These are phyloP conservation scores for Stellera chamaejasme DNA, from an alignment of 345 rosid genomes.

Conservation along the genomic window DNA sequence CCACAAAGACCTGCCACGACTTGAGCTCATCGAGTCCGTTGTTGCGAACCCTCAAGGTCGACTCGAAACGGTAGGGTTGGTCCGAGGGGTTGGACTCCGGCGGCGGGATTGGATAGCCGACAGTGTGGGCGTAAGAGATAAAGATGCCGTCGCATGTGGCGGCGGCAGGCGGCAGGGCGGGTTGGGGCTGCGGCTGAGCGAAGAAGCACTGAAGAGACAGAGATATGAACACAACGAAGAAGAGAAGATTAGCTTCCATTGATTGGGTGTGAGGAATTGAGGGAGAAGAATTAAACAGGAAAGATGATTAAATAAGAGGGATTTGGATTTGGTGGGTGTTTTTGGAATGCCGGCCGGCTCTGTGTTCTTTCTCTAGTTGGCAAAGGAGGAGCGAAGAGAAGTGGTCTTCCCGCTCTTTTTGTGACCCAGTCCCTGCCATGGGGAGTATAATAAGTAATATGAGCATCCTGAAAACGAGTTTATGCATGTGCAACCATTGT, in stretches of 20 bases:
- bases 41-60: slow-evolving; percentile 63
- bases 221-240: slow-evolving; percentile 4
- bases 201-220: slow-evolving; percentile 2
- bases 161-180: slow-evolving; percentile 16
- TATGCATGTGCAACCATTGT: no score
- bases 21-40: slow-evolving; percentile 65
- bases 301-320: background rate
- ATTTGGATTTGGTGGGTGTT: background rate
- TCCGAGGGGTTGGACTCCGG: slow-evolving; percentile 42
- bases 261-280: background rate
- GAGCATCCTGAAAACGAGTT: no score
- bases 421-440: slow-evolving; percentile 3
- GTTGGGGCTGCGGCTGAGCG: slow-evolving; percentile 11
- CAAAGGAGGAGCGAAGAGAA: background rate
- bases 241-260: slow-evolving; percentile 1
- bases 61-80: slow-evolving; percentile 87
- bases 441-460: no score
- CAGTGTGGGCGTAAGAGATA: slow-evolving; percentile 47
- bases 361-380: slow-evolving; percentile 6
- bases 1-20: slow-evolving; percentile 76
- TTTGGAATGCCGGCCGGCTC: slow-evolving; percentile 21
- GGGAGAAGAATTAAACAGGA: background rate
- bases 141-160: slow-evolving; percentile 54
- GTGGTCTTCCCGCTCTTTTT: slow-evolving; percentile 9
- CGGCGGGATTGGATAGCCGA: slow-evolving; percentile 47